These are phyloP conservation scores for Pseudozyma thailandica DNA, from an alignment of 1,284 basidiomycete species.

Conservation along the genomic window DNA sequence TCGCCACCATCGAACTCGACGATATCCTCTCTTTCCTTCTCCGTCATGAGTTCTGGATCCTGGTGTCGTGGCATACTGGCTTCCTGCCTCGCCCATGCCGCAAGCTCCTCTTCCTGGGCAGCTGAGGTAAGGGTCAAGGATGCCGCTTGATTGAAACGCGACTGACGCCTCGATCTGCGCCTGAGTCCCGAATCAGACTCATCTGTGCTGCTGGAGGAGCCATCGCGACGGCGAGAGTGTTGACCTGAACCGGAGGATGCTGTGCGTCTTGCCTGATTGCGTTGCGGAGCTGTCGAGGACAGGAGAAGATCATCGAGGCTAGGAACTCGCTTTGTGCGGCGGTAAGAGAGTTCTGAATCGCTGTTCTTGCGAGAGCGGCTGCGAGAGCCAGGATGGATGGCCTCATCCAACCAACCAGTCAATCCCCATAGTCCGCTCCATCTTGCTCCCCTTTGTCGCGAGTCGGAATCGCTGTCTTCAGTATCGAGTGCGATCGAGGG, in stretches of 20 bases:
- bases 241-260: constrained; percentile 21
- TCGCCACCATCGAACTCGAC: constrained; percentile 50
- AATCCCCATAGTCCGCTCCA: constrained; percentile 47
- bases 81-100: constrained; percentile 5
- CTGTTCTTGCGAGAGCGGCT: constrained; percentile 31
- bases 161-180: constrained; percentile 24
- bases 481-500: constrained; percentile 23
- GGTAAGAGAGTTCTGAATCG: constrained; percentile 15
- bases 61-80: constrained; percentile 10
- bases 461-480: constrained; percentile 30
- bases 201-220: constrained; percentile 20
- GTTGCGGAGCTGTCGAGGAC: constrained; percentile 23
- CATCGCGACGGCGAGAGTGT: background rate
- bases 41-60: constrained; percentile 43
- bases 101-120: background rate
- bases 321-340: constrained; percentile 22
- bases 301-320: constrained; percentile 40
- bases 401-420: constrained; percentile 46
- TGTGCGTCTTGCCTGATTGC: constrained; percentile 9
- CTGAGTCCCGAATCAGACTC: constrained; percentile 9
- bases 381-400: constrained; percentile 33
- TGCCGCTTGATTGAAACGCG: constrained; percentile 11
- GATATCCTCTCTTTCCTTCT: constrained; percentile 47
- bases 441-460: constrained; percentile 15
- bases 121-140: constrained; percentile 16